phyloP scores from a whole-genome alignment of 805 yeast species.

The Suhomyces pyralidae region DNA sequence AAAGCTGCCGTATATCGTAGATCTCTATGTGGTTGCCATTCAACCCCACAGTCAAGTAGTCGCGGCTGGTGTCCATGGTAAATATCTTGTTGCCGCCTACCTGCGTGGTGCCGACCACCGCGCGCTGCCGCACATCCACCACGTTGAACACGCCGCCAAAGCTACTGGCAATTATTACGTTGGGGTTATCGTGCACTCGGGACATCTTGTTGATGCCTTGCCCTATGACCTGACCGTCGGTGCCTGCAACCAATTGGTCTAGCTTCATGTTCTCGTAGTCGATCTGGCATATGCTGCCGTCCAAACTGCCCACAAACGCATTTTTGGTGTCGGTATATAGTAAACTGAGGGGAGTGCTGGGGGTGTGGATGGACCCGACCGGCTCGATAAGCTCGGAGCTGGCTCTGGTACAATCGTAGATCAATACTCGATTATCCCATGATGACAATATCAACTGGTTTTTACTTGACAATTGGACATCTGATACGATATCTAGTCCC shows the following conservation, averaged over 20 bases:
- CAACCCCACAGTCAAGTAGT: slow-evolving; percentile 51
- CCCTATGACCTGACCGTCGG: slow-evolving; percentile 1
- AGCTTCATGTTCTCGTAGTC: slow-evolving; percentile 41
- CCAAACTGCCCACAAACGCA: slow-evolving; percentile 49
- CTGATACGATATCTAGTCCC: slow-evolving; percentile 42
- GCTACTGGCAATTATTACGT: slow-evolving; percentile 47
- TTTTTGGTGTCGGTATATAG: slow-evolving; percentile 23
- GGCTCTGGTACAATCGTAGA: slow-evolving; percentile 37
- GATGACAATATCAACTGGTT: slow-evolving; percentile 48
- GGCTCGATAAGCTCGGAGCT: neutral
- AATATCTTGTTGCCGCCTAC: slow-evolving; percentile 43
- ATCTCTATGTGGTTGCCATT: slow-evolving; percentile 52
- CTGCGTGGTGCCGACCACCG: slow-evolving; percentile 8
- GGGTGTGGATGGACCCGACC: slow-evolving; percentile 8
- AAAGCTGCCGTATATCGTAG: slow-evolving; percentile 51
- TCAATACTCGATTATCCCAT: slow-evolving; percentile 54
- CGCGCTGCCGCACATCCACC: slow-evolving; percentile 37
- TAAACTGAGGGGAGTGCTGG: slow-evolving; percentile 26
- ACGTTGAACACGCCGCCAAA: slow-evolving; percentile 57
- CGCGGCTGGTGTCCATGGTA: slow-evolving; percentile 54
- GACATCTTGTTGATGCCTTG: slow-evolving; percentile 17
- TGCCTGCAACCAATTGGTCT: neutral
- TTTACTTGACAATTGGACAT: slow-evolving; percentile 36
- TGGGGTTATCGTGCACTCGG: slow-evolving; percentile 4
- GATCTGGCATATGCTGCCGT: slow-evolving; percentile 51